A percentile compares a stretch with the other conserved stretches of the same genome.
Evolutionary conservation across 495 filamentous ascomycete species (phyloP).

Genomic region (Hypoxylon crocopeplum): DNA sequence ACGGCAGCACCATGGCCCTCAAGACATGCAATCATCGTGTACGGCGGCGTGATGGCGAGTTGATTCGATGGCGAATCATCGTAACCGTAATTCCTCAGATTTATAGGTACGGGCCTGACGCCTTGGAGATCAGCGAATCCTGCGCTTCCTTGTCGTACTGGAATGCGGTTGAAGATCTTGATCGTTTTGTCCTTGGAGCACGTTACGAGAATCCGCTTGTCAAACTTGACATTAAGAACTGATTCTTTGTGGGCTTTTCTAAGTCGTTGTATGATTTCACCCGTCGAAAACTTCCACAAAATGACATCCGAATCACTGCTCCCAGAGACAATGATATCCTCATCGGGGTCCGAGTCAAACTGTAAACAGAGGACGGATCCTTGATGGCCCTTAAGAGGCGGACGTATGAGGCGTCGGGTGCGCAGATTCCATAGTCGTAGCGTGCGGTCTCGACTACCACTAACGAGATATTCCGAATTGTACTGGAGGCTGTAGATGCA

Average conservation of each 20-base stretch:
- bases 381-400: conserved; percentile 75
- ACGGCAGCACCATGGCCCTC: conserved; percentile 89
- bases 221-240: conserved; percentile 94
- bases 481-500: conserved; percentile 97
- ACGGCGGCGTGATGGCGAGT: conserved; percentile 61
- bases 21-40: conserved; percentile 77
- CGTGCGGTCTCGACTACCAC: conserved; percentile 87
- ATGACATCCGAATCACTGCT: conserved; percentile 91
- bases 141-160: conserved; percentile 69
- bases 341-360: conserved; percentile 88
- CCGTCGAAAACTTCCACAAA: conserved; percentile 92
- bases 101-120: conserved; percentile 61
- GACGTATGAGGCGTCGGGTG: conserved; percentile 73
- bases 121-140: conserved; percentile 58
- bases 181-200: conserved; percentile 97
- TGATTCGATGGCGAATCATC: conserved; percentile 53
- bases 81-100: conserved; percentile 55
- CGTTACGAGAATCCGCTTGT: conserved; percentile 87
- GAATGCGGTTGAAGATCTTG: conserved; percentile 88
- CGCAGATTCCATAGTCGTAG: conserved; percentile 90
- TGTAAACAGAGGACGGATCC: conserved; percentile 95
- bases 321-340: conserved; percentile 92
- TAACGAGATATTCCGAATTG: conserved; percentile 83
- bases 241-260: conserved; percentile 82
- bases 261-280: conserved; percentile 75